Conservation (phyloP, 192 early-diverging fungal species). For the Backusella tarrabulga region DNA sequence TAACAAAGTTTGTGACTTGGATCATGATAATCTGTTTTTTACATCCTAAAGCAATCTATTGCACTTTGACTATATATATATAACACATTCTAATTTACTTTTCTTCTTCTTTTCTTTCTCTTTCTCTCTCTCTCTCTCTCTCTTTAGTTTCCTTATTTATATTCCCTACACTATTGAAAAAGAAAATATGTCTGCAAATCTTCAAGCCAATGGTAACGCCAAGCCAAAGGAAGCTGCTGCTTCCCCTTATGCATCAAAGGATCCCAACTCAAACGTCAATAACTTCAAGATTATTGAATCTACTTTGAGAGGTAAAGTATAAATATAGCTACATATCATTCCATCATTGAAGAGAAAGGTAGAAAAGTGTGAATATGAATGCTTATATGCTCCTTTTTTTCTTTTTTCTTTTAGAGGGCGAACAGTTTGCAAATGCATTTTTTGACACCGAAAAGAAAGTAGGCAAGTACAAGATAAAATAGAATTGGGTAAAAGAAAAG, state of each 20-base stretch:
- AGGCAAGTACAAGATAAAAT: neutral
- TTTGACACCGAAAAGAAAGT: slow-evolving; percentile 98
- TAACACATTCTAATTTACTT: neutral
- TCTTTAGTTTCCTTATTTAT: neutral
- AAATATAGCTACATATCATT: too few relatives aligned
- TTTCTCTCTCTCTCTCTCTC: neutral
- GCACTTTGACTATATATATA: neutral
- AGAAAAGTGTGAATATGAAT: neutral
- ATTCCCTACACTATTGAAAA: neutral
- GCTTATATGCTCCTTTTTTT: neutral
- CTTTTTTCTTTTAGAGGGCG: slow-evolving; percentile 67
- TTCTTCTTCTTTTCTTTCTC: neutral
- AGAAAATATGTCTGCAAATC: neutral
- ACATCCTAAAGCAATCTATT: neutral
- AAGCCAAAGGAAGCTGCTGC: slow-evolving; percentile 23
- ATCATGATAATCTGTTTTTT: slow-evolving; percentile 5
- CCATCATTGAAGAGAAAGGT: neutral
- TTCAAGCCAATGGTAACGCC: neutral
- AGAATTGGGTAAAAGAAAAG: neutral
- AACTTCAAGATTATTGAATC: slow-evolving; percentile 98
- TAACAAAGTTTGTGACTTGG: slow-evolving; percentile 1
- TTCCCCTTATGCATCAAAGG: slow-evolving; percentile 53
- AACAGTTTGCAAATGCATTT: slow-evolving; percentile 99
- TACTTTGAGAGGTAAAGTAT: slow-evolving; percentile 78
- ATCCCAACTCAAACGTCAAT: slow-evolving; percentile 78